phyloP scores from a whole-genome alignment of 1,139 yeast species.

The Taphrina confusa region DNA sequence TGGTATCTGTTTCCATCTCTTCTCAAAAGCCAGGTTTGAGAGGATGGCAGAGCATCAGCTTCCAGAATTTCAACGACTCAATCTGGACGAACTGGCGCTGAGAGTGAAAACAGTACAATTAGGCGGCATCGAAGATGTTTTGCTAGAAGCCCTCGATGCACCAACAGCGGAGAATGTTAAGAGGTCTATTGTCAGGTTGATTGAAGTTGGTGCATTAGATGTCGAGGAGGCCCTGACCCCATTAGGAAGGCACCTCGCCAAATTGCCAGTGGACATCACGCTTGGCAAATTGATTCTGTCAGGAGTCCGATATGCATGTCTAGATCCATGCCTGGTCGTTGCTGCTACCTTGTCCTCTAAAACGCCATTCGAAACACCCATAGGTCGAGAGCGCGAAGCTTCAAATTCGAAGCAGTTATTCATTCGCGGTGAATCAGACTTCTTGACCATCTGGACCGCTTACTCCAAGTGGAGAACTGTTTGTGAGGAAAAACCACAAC shows the following conservation, averaged over 20 bases:
- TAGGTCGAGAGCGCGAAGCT: constrained; percentile 36
- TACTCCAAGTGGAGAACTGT: constrained; percentile 34
- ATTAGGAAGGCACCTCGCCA: constrained; percentile 52
- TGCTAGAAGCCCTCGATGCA: constrained; percentile 67
- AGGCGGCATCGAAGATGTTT: constrained; percentile 55
- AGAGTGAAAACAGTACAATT: constrained; percentile 78
- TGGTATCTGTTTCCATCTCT: constrained; percentile 71
- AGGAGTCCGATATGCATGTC: constrained; percentile 41
- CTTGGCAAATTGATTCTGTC: constrained; percentile 68
- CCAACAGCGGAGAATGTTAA: constrained; percentile 59
- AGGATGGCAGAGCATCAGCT: constrained; percentile 63
- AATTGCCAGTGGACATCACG: constrained; percentile 66
- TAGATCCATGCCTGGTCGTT: constrained; percentile 40
- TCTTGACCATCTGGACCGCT: constrained; percentile 34
- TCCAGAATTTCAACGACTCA: constrained; percentile 74
- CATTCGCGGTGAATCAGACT: constrained; percentile 32
- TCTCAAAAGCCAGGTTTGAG: constrained; percentile 55
- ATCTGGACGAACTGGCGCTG: constrained; percentile 68
- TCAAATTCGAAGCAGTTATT: constrained; percentile 29
- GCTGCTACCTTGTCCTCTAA: constrained; percentile 39
- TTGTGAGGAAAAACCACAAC: constrained; percentile 22
- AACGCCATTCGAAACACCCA: constrained; percentile 37
- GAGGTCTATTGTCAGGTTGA: constrained; percentile 59
- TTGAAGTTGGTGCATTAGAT: constrained; percentile 64
- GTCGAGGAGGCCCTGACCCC: constrained; percentile 53